A percentile compares a stretch with the other conserved stretches of the same genome.
Conservation (phyloP, 306 rosid species). For the Quillaja saponaria region DNA sequence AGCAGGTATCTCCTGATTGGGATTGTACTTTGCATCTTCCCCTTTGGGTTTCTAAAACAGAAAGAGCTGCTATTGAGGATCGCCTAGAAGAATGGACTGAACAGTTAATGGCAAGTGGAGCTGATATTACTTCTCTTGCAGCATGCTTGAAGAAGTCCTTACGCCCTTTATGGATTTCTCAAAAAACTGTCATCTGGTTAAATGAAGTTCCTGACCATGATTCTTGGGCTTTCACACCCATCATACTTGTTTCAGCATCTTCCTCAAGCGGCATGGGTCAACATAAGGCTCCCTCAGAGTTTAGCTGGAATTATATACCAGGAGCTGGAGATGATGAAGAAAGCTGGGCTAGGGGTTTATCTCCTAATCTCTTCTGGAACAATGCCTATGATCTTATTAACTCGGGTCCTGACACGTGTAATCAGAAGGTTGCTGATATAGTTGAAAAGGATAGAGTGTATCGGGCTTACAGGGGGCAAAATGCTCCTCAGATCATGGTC, state of each 20-base stretch:
- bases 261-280: constrained; percentile 47
- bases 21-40: constrained; percentile 94
- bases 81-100: constrained; percentile 76
- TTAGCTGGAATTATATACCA: constrained; percentile 88
- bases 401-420: constrained; percentile 75
- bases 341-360: constrained; percentile 87
- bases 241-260: constrained; percentile 83
- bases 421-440: constrained; percentile 73
- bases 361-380: constrained; percentile 76
- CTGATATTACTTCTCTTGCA: constrained; percentile 72
- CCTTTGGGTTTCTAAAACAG: constrained; percentile 78
- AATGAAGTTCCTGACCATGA: constrained; percentile 90
- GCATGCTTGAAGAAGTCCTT: constrained; percentile 69
- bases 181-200: constrained; percentile 81
- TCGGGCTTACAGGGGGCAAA: constrained; percentile 68
- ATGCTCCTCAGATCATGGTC: constrained; percentile 60
- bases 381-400: constrained; percentile 69
- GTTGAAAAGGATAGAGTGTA: constrained; percentile 72
- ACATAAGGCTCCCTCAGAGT: constrained; percentile 63
- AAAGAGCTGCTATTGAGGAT: constrained; percentile 68
- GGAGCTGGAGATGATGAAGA: constrained; percentile 98
- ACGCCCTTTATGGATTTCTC: constrained; percentile 94
- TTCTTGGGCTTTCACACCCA: constrained; percentile 94
- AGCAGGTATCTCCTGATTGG: constrained; percentile 50
- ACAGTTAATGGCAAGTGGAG: constrained; percentile 61